phyloP scores from a whole-genome alignment of 129 eudicot genomes.

The Logfia minima region DNA sequence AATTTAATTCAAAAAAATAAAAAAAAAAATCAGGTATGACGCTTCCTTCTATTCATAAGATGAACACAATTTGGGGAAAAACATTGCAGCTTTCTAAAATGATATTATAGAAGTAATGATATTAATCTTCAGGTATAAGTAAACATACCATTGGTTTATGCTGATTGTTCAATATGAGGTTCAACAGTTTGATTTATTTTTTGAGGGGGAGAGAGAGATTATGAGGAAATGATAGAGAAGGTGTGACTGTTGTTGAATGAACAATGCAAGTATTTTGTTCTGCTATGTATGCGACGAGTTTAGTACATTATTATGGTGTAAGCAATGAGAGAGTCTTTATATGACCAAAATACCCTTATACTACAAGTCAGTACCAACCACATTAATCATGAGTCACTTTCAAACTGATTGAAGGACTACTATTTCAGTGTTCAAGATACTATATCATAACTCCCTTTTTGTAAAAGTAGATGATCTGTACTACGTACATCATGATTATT shows the following conservation, averaged over 20 bases:
- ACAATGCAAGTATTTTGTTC: not conserved
- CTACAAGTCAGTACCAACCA: not conserved
- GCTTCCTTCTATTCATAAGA: too few relatives aligned
- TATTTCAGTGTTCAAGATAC: too few relatives aligned
- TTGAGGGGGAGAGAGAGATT: not conserved
- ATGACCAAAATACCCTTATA: slow-evolving; percentile 8
- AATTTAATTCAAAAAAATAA: not conserved
- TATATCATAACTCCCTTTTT: too few relatives aligned
- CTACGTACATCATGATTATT: too few relatives aligned
- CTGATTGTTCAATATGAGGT: not conserved
- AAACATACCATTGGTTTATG: not conserved
- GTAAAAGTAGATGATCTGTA: too few relatives aligned
- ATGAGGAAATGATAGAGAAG: not conserved
- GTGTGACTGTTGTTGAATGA: not conserved
- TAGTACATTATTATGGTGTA: not conserved
- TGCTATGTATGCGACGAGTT: not conserved
- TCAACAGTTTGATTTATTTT: not conserved
- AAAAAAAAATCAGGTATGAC: too few relatives aligned
- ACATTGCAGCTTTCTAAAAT: not conserved
- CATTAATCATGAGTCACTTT: not conserved
- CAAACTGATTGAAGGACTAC: not conserved
- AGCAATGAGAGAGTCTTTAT: not conserved
- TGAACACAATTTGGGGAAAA: not conserved
- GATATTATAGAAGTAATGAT: not conserved
- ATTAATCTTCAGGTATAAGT: not conserved